These are phyloP conservation scores for Alternaria consortialis DNA, from an alignment of 2,329 filamentous ascomycete species.

Conservation along the genomic window DNA sequence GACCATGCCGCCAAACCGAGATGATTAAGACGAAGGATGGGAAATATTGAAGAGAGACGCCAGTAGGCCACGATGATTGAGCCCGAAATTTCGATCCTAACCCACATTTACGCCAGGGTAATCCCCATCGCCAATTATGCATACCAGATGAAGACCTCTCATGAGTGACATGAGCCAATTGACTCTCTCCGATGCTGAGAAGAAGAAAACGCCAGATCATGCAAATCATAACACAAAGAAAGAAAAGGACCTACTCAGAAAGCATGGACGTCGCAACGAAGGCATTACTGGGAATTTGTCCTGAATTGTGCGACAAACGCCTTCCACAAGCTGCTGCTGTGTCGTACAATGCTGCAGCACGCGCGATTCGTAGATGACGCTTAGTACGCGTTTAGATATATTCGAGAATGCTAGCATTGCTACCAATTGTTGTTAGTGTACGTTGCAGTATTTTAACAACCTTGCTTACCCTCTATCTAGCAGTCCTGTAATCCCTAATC, in stretches of 20 bases:
- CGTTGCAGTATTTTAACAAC: too few species aligned
- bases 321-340: background rate
- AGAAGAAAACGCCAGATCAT: constrained; percentile 12
- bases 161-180: background rate
- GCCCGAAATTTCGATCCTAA: background rate
- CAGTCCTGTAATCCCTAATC: background rate
- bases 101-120: background rate
- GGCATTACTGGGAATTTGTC: background rate
- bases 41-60: background rate
- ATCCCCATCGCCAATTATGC: constrained; percentile 2
- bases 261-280: background rate
- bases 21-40: background rate
- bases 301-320: background rate
- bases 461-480: constrained; percentile 1
- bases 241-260: background rate
- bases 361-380: background rate
- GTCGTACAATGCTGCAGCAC: background rate
- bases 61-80: background rate
- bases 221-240: constrained; percentile 17
- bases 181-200: background rate
- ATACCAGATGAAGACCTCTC: background rate
- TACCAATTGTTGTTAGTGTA: background rate
- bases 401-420: background rate
- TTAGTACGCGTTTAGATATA: background rate
- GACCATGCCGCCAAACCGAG: background rate